Conservation (phyloP, 2,329 filamentous ascomycete species). For the Diplocarpon rosae region DNA sequence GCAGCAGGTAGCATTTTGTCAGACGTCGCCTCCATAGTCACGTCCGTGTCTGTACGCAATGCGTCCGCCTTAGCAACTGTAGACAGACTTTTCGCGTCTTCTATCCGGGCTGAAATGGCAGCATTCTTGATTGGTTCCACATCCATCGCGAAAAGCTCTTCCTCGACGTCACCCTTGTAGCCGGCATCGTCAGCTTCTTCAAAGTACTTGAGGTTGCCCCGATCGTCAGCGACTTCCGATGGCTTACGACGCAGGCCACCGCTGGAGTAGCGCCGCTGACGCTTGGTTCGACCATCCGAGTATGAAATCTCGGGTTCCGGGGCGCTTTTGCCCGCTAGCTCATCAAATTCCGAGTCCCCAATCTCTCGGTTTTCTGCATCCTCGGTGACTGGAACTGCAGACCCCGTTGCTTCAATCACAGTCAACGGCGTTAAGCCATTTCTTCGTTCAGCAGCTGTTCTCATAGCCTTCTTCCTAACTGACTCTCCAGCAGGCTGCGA, state of each 20-base stretch:
- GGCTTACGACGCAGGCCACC: slow-evolving; percentile 69
- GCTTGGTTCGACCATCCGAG: slow-evolving; percentile 23
- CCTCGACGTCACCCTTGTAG: slow-evolving; percentile 63
- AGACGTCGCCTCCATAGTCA: neutral
- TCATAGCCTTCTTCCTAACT: slow-evolving; percentile 26
- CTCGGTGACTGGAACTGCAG: neutral
- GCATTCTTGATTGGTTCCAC: slow-evolving; percentile 21
- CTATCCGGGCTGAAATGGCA: neutral
- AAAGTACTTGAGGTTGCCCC: slow-evolving; percentile 79
- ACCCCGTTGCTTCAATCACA: slow-evolving; percentile 1
- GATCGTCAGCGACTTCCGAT: slow-evolving; percentile 55
- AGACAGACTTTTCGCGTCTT: neutral
- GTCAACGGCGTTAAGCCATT: slow-evolving; percentile 10
- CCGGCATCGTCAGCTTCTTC: slow-evolving; percentile 80
- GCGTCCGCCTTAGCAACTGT: neutral
- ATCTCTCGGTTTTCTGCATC: slow-evolving; percentile 4
- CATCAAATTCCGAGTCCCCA: slow-evolving; percentile 27
- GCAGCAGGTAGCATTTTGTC: neutral
- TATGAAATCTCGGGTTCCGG: slow-evolving; percentile 45
- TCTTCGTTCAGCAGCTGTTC: slow-evolving; percentile 19
- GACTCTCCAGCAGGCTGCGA: slow-evolving; percentile 34
- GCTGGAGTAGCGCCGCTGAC: slow-evolving; percentile 72
- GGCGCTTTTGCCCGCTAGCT: slow-evolving; percentile 50
- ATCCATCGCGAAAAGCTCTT: slow-evolving; percentile 61
- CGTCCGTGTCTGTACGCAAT: neutral